These are phyloP conservation scores for Hyphopichia buzzinii DNA, from an alignment of 1,139 yeast species.

Conservation along the genomic window DNA sequence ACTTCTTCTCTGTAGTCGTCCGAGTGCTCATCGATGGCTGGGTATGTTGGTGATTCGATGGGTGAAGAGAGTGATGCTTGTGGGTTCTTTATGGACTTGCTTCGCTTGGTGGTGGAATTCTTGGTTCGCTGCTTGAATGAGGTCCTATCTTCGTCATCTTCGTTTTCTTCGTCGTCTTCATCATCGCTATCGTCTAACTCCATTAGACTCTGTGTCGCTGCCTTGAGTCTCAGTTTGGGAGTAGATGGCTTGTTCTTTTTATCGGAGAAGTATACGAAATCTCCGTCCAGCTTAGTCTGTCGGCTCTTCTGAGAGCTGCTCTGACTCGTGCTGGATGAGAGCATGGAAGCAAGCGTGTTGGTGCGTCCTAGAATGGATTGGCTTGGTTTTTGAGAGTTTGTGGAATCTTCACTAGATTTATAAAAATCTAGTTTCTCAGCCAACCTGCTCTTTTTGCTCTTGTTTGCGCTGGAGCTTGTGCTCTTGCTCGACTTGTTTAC, in stretches of 20 bases:
- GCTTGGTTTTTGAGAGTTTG: neutral
- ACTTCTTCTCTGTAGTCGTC: slow-evolving; percentile 32
- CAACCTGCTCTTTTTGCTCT: slow-evolving; percentile 1
- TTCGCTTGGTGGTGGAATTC: neutral
- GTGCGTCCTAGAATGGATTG: neutral
- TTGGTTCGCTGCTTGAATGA: neutral
- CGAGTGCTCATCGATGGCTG: slow-evolving; percentile 5
- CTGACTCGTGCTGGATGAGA: neutral
- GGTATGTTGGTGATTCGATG: slow-evolving; percentile 14
- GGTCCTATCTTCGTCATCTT: slow-evolving; percentile 1
- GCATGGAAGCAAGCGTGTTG: slow-evolving; percentile 1
- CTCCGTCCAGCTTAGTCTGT: slow-evolving; percentile 1
- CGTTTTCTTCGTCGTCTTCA: too few relatives aligned
- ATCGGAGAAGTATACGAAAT: neutral
- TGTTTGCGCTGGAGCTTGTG: neutral
- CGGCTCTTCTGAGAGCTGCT: neutral
- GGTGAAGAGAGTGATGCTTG: slow-evolving; percentile 20
- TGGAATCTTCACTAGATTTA: slow-evolving; percentile 1
- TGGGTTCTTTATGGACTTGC: neutral
- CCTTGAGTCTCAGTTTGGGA: slow-evolving; percentile 19
- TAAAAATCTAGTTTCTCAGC: neutral
- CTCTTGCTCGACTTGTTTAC: slow-evolving; percentile 9
- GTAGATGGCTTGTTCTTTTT: neutral
- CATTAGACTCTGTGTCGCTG: slow-evolving; percentile 15
- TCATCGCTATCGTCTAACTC: neutral